Conservation (phyloP, 306 rosid genomes). For the Corylus avellana region DNA sequence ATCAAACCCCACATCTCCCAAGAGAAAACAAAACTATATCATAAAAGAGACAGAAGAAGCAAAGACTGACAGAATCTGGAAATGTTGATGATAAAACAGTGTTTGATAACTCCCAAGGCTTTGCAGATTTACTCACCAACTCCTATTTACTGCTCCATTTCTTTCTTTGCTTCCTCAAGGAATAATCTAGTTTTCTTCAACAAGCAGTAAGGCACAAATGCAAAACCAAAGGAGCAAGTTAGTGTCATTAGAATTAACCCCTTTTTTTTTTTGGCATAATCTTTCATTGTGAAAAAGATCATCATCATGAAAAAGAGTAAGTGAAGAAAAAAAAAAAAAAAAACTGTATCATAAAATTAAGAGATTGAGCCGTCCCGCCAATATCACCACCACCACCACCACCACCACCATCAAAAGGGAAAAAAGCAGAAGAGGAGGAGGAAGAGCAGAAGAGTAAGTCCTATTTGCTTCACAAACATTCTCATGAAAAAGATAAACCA, state of each 20-base stretch:
- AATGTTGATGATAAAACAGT: conserved; percentile 58
- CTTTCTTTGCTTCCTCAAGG: conserved; percentile 28
- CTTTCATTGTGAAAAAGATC: conserved; percentile 42
- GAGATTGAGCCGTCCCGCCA: conserved; percentile 96
- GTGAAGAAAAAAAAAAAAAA: conserved; percentile 14
- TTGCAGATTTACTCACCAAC: conserved; percentile 51
- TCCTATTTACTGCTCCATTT: conserved; percentile 45
- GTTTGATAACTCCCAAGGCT: conserved; percentile 58
- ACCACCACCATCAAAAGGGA: conserved; percentile 42
- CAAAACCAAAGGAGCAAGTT: conserved; percentile 27
- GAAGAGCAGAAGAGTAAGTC: conserved; percentile 3
- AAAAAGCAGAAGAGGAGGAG: conserved; percentile 31
- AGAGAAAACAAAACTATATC: conserved; percentile 37
- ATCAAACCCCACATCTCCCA: conserved; percentile 42
- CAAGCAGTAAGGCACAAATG: conserved; percentile 17
- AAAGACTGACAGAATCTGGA: conserved; percentile 57
- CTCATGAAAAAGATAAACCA: conserved; percentile 21
- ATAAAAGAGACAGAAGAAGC: conserved; percentile 50
- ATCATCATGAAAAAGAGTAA: conserved; percentile 23
- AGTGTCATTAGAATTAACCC: conserved; percentile 29
- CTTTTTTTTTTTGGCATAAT: conserved; percentile 14
- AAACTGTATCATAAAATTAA: conserved; percentile 35
- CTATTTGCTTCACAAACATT: conserved; percentile 19
- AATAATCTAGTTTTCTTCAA: conserved; percentile 33
- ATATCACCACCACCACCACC: conserved; percentile 63